Conservation (phyloP, 179 eudicot species). For the Silene noctiflora region DNA sequence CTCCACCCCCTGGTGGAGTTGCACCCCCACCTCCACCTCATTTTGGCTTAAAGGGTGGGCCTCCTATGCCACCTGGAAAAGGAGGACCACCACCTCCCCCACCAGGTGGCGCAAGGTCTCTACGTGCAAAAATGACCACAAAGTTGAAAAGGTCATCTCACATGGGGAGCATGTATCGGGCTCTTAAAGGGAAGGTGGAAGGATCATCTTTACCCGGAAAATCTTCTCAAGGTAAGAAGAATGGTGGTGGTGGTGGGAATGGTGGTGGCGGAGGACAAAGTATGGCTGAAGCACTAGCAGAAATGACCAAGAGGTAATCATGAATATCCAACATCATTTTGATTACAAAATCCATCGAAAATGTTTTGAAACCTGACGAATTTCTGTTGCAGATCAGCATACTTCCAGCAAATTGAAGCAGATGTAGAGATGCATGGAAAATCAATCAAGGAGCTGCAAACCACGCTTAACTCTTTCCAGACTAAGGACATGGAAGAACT, state of each 20-base stretch:
- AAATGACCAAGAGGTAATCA: conserved; percentile 87
- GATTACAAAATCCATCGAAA: background rate
- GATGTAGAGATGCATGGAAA: conserved; percentile 69
- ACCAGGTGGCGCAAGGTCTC: conserved; percentile 42
- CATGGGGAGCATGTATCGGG: conserved; percentile 77
- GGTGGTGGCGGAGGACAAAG: conserved; percentile 67
- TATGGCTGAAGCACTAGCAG: conserved; percentile 96
- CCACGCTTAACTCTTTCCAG: conserved; percentile 49
- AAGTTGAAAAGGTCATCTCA: conserved; percentile 87
- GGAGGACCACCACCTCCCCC: conserved; percentile 81
- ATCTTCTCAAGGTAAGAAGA: conserved; percentile 50
- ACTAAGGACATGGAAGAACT: conserved; percentile 87
- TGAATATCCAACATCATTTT: background rate
- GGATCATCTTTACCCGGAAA: conserved; percentile 62
- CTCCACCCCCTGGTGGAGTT: conserved; percentile 27
- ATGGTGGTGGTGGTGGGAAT: conserved; percentile 34
- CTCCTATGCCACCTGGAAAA: conserved; percentile 39
- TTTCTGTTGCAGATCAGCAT: conserved; percentile 58
- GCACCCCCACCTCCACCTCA: conserved; percentile 60
- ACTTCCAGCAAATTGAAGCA: conserved; percentile 86
- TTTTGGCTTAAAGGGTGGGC: conserved; percentile 30
- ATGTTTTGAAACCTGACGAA: background rate
- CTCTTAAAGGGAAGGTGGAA: conserved; percentile 86
- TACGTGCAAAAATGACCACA: conserved; percentile 59
- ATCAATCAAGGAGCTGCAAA: conserved; percentile 58